Conservation (phyloP, 805 yeast genomes). For the Suhomyces emberorum region DNA sequence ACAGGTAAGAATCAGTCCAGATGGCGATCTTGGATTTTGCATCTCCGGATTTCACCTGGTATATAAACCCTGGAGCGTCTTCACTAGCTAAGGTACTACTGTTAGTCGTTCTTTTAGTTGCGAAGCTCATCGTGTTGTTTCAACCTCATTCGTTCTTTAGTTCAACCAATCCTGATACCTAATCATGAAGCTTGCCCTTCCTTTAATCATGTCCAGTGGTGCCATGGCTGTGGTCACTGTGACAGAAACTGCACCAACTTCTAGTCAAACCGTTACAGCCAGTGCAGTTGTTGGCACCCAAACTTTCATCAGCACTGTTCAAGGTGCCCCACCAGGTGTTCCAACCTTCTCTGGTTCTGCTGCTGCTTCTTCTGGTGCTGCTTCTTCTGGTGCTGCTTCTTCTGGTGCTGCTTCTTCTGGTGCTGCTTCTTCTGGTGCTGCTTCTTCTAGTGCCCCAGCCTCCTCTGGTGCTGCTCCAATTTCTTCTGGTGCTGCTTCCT, state of each 20-base stretch:
- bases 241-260: conserved; percentile 28
- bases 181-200: neutral
- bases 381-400: conserved; percentile 8
- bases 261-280: conserved; percentile 20
- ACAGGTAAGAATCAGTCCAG: too few relatives aligned
- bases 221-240: conserved; percentile 14
- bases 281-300: conserved; percentile 8
- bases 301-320: conserved; percentile 15
- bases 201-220: conserved; percentile 2
- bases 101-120: too few relatives aligned
- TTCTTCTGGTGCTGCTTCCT: neutral
- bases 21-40: too few relatives aligned
- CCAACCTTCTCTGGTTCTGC: neutral
- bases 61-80: too few relatives aligned
- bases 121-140: too few relatives aligned
- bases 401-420: conserved; percentile 6
- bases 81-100: too few relatives aligned
- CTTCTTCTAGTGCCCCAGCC: conserved; percentile 4
- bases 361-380: neutral
- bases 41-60: too few relatives aligned
- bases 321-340: conserved; percentile 19
- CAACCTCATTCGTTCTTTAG: neutral
- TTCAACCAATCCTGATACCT: neutral
- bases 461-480: neutral
- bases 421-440: conserved; percentile 6